A percentile compares a stretch with the other conserved stretches of the same genome.
Evolutionary conservation across 1,284 basidiomycete genomes (phyloP).

Genomic region (Moesziomyces parantarcticus): DNA sequence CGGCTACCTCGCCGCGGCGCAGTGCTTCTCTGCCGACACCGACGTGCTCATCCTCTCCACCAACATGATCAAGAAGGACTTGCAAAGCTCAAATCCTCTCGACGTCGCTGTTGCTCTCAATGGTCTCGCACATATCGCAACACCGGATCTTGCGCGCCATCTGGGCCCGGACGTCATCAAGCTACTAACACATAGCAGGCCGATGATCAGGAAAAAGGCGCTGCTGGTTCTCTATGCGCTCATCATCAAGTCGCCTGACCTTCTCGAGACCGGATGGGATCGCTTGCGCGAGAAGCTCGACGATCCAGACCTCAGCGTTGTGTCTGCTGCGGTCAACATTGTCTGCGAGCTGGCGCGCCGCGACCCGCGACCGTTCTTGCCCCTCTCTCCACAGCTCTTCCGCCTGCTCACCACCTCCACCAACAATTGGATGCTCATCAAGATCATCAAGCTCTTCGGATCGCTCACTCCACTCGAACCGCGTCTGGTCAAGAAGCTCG

Average conservation of each 20-base stretch:
- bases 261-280: slow-evolving; percentile 58
- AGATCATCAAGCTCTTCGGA: slow-evolving; percentile 82
- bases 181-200: slow-evolving; percentile 89
- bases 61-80: slow-evolving; percentile 96
- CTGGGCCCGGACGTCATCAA: slow-evolving; percentile 85
- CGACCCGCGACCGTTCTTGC: slow-evolving; percentile 58
- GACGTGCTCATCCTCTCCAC: slow-evolving; percentile 98
- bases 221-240: slow-evolving; percentile 78
- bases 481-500: slow-evolving; percentile 90
- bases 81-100: slow-evolving; percentile 77
- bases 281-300: slow-evolving; percentile 78
- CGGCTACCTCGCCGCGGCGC: slow-evolving; percentile 92
- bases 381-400: slow-evolving; percentile 86
- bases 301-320: slow-evolving; percentile 74
- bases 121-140: slow-evolving; percentile 87
- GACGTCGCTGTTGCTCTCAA: slow-evolving; percentile 86
- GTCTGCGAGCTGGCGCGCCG: slow-evolving; percentile 84
- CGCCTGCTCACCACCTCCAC: slow-evolving; percentile 91
- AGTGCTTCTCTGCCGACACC: slow-evolving; percentile 92
- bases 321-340: slow-evolving; percentile 91
- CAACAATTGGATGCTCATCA: slow-evolving; percentile 99
- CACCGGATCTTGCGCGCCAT: slow-evolving; percentile 87
- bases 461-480: slow-evolving; percentile 83
- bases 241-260: slow-evolving; percentile 57
- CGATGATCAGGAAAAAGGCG: slow-evolving; percentile 86